Conservation (phyloP, 1,139 yeast species). For the Candida gigantensis region DNA sequence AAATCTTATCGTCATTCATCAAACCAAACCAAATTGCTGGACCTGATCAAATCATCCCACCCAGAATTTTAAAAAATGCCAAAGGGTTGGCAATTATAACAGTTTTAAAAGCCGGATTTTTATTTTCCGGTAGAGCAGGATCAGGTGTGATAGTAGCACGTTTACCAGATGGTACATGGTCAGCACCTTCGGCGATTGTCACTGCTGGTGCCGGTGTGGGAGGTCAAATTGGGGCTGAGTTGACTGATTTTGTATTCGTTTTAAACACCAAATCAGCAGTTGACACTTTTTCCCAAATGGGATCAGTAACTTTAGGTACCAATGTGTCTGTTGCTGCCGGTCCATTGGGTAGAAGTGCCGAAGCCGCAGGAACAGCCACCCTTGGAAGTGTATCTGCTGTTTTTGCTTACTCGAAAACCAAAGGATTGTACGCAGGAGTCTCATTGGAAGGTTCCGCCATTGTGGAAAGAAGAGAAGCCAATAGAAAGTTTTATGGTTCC, state of each 20-base stretch:
- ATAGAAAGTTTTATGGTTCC: conserved; percentile 88
- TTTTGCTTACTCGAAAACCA: conserved; percentile 91
- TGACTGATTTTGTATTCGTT: conserved; percentile 94
- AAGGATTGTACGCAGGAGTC: conserved; percentile 96
- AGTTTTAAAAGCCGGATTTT: conserved; percentile 92
- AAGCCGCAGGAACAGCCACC: conserved; percentile 96
- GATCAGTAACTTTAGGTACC: conserved; percentile 94
- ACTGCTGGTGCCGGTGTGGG: conserved; percentile 99
- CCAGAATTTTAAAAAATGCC: conserved; percentile 82
- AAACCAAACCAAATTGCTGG: conserved; percentile 96
- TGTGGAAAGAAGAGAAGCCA: conserved; percentile 94
- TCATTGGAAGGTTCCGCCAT: conserved; percentile 95
- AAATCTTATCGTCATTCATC: conserved; percentile 81
- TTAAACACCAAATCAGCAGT: conserved; percentile 87
- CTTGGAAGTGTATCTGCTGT: conserved; percentile 86
- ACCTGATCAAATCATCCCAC: conserved; percentile 89
- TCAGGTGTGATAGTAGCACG: conserved; percentile 95
- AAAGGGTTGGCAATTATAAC: conserved; percentile 91
- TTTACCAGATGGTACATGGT: conserved; percentile 93
- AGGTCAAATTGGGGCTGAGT: conserved; percentile 94
- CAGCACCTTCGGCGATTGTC: conserved; percentile 95
- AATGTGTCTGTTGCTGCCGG: conserved; percentile 98
- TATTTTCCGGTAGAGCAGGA: conserved; percentile 96
- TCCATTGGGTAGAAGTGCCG: conserved; percentile 96
- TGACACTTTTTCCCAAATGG: conserved; percentile 89